Conservation (phyloP, 495 filamentous ascomycete species). For the Melanomma pulvis-pyrius region DNA sequence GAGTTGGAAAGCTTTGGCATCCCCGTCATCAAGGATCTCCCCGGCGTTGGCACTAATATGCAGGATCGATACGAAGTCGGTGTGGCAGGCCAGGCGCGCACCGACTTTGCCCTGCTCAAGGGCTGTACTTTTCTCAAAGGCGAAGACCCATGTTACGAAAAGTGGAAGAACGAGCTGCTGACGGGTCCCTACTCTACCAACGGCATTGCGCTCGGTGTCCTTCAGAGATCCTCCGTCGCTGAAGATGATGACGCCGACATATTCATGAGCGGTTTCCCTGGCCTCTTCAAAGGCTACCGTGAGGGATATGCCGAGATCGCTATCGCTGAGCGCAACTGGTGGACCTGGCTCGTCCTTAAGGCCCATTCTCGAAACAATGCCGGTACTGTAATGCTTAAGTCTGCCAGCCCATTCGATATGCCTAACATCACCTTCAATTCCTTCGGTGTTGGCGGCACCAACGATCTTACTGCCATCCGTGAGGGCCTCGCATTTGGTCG, state of each 20-base stretch:
- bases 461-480: background rate
- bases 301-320: background rate
- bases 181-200: no score
- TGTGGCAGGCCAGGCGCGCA: constrained; percentile 47
- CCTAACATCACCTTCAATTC: constrained; percentile 9
- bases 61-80: constrained; percentile 64
- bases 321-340: background rate
- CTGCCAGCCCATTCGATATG: background rate
- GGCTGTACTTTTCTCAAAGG: background rate
- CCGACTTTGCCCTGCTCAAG: background rate
- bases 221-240: background rate
- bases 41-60: constrained; percentile 65
- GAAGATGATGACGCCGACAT: background rate
- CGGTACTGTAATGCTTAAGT: background rate
- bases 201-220: no score
- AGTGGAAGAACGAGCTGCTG: no score
- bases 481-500: background rate
- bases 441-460: background rate
- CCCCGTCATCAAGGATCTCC: constrained; percentile 54
- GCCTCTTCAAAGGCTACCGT: background rate
- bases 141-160: no score
- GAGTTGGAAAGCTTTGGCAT: constrained; percentile 56
- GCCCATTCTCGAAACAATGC: background rate
- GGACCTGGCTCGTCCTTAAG: background rate
- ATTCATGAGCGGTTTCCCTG: background rate